Base-by-base conservation (phyloP, 306 rosid species). In the Spatholobus suberectus region DNA sequence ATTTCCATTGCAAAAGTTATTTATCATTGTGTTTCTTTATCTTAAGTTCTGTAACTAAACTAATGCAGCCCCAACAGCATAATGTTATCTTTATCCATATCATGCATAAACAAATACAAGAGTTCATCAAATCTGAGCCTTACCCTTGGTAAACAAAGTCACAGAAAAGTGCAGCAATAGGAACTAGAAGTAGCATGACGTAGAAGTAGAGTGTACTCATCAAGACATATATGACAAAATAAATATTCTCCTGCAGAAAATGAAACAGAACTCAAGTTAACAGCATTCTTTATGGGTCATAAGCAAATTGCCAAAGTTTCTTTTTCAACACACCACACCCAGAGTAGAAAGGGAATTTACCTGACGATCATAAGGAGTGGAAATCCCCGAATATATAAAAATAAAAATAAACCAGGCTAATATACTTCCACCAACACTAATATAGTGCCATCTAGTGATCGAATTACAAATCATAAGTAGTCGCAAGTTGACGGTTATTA, bases 61-160 rank as follows among this genome's bases (percentile, higher is more conserved):
- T 54, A 24, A 21, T 14, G 52, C 61, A 62, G 21, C 43, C 59
- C 21, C 37, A 69, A 18, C 9, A 34, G 17, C 32, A 18, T 32
- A 44, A 17, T 32, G 49, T 71, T 65, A 70, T 26, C 27, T 70
- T 58, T 71, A 77, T 38, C 67, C 70, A 54, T 81, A 59, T 13
- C 76, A 79, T 37, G 70, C 59, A 67, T 37, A 76, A 9, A n/a
- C 32, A 12, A 79, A 74, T 21, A 68, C 11, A 14, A 21, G 32
- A 27, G 54, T 72, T 67, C 51, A 71, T 68, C 58, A 32, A 44
- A 79, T 70, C 49, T 43, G 77, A 77, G 67, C 58, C 91, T 86
- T 91, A 96, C 98, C 98, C 99, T 83, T 87, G 97, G 88, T 89
- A 96, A 77, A 92, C 76, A 57, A 96, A 96, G 84, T 96, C 99